Evolutionary conservation across 805 yeast genomes (phyloP), one percentile per base, ranked within the genome.

Genomic region (Suhomyces canberraensis): DNA sequence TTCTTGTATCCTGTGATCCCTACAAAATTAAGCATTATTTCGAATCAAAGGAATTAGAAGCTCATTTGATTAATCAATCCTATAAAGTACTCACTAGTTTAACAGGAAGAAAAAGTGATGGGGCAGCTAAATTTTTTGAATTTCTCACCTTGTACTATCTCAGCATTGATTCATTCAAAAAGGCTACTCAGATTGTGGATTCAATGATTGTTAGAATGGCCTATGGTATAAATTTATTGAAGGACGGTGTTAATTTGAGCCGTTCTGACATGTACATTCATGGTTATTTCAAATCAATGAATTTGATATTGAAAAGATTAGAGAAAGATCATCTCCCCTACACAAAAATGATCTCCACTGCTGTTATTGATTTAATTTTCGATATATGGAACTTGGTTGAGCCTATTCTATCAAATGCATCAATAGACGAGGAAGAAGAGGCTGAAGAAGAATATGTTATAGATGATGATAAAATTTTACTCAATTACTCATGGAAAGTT

Each of bases 401-500:
- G 43, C 67, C 69, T 1, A 65, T 81, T 9, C 60, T 88, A 26
- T 73, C 80, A 24, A 78, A 79, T 48, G 88, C 82, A 11, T 80
- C 82, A 1, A 46, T 40, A 1, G 69, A 60, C 4, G 68, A 72
- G 29, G 66, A 72, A 29, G n/a, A n/a, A n/a, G n/a, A n/a, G n/a
- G n/a, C n/a, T n/a, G n/a, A n/a, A n/a, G 66, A 67, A 22, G 64
- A 60, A 15, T 58, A 61, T 2, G 56, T 57, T 15, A 51, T 58
- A 11, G 52, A 66, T 11, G 66, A 69, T 5, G 59, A 67, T 8
- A 81, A 75, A 47, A 49, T 73, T 7, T 64, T 81, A 8, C 61
- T 77, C 9, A 82, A 84, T 47, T 86, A 78, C 51, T 76, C 88
- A 2, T 90, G 96, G 91, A 78, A 93, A 60, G 76, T 90, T 0